Evolutionary conservation across 495 filamentous ascomycete species (phyloP).

Genomic region (Aspergillus sclerotiicarbonarius): DNA sequence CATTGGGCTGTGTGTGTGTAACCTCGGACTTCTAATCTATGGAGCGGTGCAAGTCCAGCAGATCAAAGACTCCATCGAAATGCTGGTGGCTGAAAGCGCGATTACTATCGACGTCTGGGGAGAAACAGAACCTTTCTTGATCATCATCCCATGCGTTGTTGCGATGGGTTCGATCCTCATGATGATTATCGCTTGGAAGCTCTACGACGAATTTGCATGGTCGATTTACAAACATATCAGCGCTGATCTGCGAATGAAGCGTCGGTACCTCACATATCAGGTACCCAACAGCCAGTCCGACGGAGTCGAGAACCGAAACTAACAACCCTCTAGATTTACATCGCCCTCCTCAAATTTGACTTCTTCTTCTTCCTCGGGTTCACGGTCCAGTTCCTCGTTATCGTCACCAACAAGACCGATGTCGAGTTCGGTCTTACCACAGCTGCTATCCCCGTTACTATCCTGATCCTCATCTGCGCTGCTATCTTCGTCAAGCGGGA

Average conservation of each 20-base stretch:
- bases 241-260: conserved; percentile 94
- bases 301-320: conserved; percentile 11
- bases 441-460: conserved; percentile 85
- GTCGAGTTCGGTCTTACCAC: conserved; percentile 83
- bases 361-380: conserved; percentile 99
- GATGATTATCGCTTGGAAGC: conserved; percentile 79
- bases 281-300: conserved; percentile 45
- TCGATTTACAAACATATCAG: conserved; percentile 99
- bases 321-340: conserved; percentile 73
- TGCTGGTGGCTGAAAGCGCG: conserved; percentile 33
- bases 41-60: conserved; percentile 89
- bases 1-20: conserved; percentile 91
- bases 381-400: conserved; percentile 93
- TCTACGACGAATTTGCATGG: conserved; percentile 99
- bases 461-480: conserved; percentile 78
- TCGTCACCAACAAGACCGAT: conserved; percentile 67
- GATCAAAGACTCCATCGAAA: conserved; percentile 66
- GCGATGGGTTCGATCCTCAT: conserved; percentile 70
- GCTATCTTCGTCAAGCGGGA: conserved; percentile 84
- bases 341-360: conserved; percentile 96
- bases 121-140: conserved; percentile 68
- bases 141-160: conserved; percentile 83
- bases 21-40: conserved; percentile 86
- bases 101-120: conserved; percentile 59
- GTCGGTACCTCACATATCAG: conserved; percentile 94